These are phyloP conservation scores for Avena eriantha DNA, from an alignment of 176 grass and related monocot genomes.

Conservation along the genomic window DNA sequence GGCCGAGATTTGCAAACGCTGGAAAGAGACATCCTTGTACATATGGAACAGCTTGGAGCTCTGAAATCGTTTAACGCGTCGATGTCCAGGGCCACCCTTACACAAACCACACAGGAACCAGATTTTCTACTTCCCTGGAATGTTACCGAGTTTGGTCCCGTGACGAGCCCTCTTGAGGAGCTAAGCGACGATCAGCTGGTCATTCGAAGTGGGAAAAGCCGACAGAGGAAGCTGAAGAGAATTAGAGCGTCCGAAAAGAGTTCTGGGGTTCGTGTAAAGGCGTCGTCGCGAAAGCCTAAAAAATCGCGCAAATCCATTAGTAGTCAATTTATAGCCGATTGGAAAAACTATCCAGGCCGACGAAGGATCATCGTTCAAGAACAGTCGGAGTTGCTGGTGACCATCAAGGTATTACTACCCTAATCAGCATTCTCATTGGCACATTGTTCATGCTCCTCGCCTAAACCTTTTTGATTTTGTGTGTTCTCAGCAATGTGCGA, in stretches of 20 bases:
- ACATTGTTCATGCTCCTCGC: conserved; percentile 22
- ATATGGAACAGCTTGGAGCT: conserved; percentile 67
- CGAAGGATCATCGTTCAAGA: conserved; percentile 54
- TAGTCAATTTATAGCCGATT: conserved; percentile 59
- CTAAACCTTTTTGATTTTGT: neutral
- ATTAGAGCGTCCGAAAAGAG: conserved; percentile 52
- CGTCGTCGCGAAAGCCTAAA: conserved; percentile 29
- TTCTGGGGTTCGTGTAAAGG: conserved; percentile 13
- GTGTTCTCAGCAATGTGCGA: conserved; percentile 58
- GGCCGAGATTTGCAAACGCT: conserved; percentile 54
- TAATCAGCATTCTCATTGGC: neutral
- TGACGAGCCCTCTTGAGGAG: conserved; percentile 29
- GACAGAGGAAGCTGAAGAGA: conserved; percentile 77
- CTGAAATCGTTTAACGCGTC: conserved; percentile 55
- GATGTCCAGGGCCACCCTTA: conserved; percentile 34
- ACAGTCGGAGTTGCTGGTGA: conserved; percentile 65
- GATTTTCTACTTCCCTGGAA: conserved; percentile 41
- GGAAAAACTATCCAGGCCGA: conserved; percentile 49
- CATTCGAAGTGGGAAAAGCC: conserved; percentile 61
- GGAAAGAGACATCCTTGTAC: conserved; percentile 66
- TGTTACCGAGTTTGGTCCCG: conserved; percentile 12
- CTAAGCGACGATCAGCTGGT: conserved; percentile 31
- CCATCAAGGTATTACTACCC: conserved; percentile 62
- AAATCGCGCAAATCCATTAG: conserved; percentile 37
- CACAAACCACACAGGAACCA: conserved; percentile 24